Percentiles rank a stretch among this genome's conserved stretches.
Conservation (phyloP, 805 yeast species). For the Scheffersomyces coipomensis region DNA sequence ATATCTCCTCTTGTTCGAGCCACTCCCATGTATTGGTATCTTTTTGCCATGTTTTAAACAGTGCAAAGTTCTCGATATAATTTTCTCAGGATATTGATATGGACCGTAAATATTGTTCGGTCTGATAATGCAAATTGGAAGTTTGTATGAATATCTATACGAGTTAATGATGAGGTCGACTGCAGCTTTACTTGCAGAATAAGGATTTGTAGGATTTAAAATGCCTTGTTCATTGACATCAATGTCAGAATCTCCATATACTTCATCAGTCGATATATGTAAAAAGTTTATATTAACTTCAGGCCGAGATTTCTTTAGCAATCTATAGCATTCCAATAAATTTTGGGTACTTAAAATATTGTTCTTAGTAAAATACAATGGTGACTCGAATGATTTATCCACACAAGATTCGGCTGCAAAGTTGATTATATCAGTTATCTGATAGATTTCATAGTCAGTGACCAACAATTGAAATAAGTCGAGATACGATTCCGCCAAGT, state of each 20-base stretch:
- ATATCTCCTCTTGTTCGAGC: constrained; percentile 42
- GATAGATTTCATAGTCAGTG: constrained; percentile 7
- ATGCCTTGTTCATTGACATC: constrained; percentile 31
- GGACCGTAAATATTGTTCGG: constrained; percentile 56
- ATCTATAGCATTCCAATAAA: constrained; percentile 41
- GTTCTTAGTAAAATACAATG: constrained; percentile 41
- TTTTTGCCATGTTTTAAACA: constrained; percentile 19
- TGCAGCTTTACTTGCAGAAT: constrained; percentile 56
- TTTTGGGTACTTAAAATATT: constrained; percentile 49
- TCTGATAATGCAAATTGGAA: constrained; percentile 44
- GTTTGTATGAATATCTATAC: constrained; percentile 38
- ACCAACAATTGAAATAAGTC: constrained; percentile 16
- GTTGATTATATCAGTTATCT: constrained; percentile 36
- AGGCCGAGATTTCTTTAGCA: constrained; percentile 4
- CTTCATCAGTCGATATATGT: constrained; percentile 61
- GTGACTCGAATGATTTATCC: constrained; percentile 47
- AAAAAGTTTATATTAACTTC: constrained; percentile 20
- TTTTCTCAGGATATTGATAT: constrained; percentile 53
- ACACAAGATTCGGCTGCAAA: constrained; percentile 59
- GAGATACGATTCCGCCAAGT: constrained; percentile 28
- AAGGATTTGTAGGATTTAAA: constrained; percentile 55
- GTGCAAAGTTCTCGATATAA: constrained; percentile 34
- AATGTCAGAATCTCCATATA: constrained; percentile 45
- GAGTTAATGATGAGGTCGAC: constrained; percentile 48
- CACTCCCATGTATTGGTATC: constrained; percentile 49